phyloP scores from a whole-genome alignment of 2,329 filamentous ascomycete genomes.

The Albifimbria verrucaria region DNA sequence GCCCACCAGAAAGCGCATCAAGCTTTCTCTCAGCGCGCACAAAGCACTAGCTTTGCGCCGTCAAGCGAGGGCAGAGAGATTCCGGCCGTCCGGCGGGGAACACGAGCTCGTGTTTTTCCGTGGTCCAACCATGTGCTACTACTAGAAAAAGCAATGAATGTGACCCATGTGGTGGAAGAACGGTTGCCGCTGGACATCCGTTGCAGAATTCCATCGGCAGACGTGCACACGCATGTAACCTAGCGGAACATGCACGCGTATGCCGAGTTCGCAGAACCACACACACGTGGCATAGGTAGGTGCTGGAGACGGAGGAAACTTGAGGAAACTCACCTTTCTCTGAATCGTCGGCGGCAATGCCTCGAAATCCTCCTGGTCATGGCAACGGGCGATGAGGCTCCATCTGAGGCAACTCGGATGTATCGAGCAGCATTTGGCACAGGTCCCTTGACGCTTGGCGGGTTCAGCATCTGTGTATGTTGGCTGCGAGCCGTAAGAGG shows the following conservation, averaged over 20 bases:
- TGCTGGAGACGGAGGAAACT: conserved; percentile 8
- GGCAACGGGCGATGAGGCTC: conserved; percentile 14
- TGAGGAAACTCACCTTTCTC: conserved; percentile 55
- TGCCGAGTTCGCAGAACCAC: neutral
- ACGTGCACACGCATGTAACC: neutral
- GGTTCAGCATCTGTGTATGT: neutral
- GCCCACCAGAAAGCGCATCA: too few relatives aligned
- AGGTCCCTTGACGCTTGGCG: neutral
- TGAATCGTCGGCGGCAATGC: conserved; percentile 51
- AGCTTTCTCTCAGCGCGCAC: too few relatives aligned
- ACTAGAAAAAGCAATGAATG: neutral
- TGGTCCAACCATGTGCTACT: too few relatives aligned
- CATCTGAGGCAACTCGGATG: neutral
- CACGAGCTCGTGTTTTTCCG: too few relatives aligned
- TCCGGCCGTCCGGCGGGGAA: too few relatives aligned
- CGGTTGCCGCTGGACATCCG: neutral
- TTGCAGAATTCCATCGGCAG: neutral
- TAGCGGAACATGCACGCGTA: neutral
- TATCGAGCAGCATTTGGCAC: neutral
- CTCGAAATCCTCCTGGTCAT: conserved; percentile 44
- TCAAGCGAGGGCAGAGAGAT: too few relatives aligned
- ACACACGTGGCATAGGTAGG: neutral
- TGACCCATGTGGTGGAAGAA: neutral
- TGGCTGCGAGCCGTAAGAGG: neutral
- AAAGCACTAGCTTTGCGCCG: too few relatives aligned